Base-by-base conservation (phyloP, 805 yeast species). In the Schwanniomyces sp. region DNA sequence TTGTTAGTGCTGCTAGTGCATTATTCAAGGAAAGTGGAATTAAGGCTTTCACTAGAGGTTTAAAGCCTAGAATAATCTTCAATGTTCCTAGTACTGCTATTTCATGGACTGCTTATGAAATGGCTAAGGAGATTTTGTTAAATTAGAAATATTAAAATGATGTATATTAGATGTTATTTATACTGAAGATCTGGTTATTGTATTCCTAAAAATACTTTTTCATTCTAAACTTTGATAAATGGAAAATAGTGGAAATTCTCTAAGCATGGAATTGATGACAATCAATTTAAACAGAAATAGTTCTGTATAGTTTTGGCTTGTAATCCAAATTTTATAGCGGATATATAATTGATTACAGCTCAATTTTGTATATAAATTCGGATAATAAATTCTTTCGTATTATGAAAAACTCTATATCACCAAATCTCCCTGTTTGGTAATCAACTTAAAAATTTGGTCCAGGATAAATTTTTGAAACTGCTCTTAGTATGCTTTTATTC, bases 41-140 rank as follows among this genome's bases (percentile, higher is more conserved):
- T 53, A 53, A 57, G 16, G 94, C 96, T 0, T 94, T 94, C 64
- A 63, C 79, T 59, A 78, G 96, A 56, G 99, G 99, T 16, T 75
- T 90, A 59, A 83, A 85, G 60, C 97, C 99, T 40, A 82, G 99
- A 67, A 84, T 94, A 47, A 84, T 92, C 28, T 87, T 94, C 55
- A 91, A 91, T 66, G 91, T 92, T 64, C 99, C 99, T 18, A 84
- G 95, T 40, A 92, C 98, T 7, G 98, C 98, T 17, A 91, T 92
- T 52, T 85, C 96, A 54, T 92, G 98, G 98, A 92, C 98, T 1
- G 89, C 96, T 25, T 92, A 92, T 67, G 99, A 92, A 66, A 88
- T 91, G 92, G 97, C 97, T 39, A 92, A 92, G 69, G 85, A 81
- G 55, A 76, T 85, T 54, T 67, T 85, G 59, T 63, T 79, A 38